phyloP scores from a whole-genome alignment of 345 rosid genomes.

The Mercurialis annua region DNA sequence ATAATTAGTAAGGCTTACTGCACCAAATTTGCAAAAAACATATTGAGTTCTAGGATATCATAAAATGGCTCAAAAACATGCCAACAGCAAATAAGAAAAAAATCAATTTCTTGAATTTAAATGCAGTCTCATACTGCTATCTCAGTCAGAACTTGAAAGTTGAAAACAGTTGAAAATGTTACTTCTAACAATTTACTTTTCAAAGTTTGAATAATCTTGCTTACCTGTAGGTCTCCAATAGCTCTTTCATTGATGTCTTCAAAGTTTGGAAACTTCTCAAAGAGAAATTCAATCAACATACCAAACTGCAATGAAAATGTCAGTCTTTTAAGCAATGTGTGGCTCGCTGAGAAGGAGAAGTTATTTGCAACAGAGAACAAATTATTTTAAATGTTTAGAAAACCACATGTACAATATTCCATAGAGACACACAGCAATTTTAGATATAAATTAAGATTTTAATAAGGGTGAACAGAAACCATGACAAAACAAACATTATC shows the following conservation, averaged over 20 bases:
- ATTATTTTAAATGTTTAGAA: no score
- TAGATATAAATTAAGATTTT: background rate
- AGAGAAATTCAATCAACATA: conserved; percentile 90
- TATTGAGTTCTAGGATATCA: background rate
- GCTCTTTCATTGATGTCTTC: conserved; percentile 69
- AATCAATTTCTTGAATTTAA: background rate
- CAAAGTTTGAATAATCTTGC: conserved; percentile 6
- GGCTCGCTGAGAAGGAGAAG: background rate
- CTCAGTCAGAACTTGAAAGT: background rate
- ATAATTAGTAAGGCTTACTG: background rate
- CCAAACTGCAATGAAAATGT: conserved; percentile 70
- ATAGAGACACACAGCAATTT: background rate
- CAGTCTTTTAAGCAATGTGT: conserved; percentile 4
- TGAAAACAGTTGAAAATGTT: background rate
- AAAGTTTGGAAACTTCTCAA: conserved; percentile 66
- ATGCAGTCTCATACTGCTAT: background rate
- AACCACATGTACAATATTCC: background rate
- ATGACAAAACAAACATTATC: background rate
- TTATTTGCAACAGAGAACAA: background rate
- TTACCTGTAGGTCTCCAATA: conserved; percentile 94
- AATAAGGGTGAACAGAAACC: background rate
- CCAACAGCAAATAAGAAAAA: background rate
- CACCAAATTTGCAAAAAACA: background rate
- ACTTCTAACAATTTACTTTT: background rate
- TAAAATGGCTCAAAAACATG: background rate